Conservation (phyloP, 2,329 filamentous ascomycete genomes). For the Metarhizium anisopliae region DNA sequence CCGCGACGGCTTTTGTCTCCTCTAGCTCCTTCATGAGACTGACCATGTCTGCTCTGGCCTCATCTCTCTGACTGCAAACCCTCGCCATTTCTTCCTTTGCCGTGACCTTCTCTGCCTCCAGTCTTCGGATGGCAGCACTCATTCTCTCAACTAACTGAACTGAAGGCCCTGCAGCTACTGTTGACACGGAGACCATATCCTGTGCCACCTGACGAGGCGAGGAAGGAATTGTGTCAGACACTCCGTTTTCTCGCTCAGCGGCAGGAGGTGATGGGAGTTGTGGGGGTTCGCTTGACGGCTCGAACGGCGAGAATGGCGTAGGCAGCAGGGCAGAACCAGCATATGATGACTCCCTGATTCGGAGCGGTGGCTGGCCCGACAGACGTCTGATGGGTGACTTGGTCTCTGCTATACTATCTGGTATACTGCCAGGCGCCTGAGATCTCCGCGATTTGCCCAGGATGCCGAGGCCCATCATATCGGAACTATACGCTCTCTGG, state of each 20-base stretch:
- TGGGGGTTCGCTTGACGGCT: slow-evolving; percentile 26
- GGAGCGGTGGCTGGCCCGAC: slow-evolving; percentile 36
- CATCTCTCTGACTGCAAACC: slow-evolving; percentile 78
- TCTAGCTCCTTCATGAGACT: slow-evolving; percentile 81
- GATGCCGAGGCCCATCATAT: slow-evolving; percentile 38
- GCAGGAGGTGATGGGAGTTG: slow-evolving; percentile 27
- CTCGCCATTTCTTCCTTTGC: slow-evolving; percentile 78
- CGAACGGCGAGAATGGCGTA: slow-evolving; percentile 40
- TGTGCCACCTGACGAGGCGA: slow-evolving; percentile 64
- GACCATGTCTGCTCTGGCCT: slow-evolving; percentile 87
- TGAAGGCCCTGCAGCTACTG: slow-evolving; percentile 79
- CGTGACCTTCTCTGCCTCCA: slow-evolving; percentile 87
- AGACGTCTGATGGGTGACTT: slow-evolving; percentile 36
- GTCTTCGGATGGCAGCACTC: slow-evolving; percentile 81
- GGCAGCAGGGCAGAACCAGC: slow-evolving; percentile 25
- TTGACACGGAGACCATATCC: slow-evolving; percentile 83
- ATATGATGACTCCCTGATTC: slow-evolving; percentile 30
- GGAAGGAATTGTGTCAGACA: slow-evolving; percentile 35
- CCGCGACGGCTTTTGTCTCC: slow-evolving; percentile 50
- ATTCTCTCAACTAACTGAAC: slow-evolving; percentile 95
- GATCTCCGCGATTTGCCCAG: slow-evolving; percentile 23
- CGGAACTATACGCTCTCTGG: slow-evolving; percentile 45
- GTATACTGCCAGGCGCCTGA: slow-evolving; percentile 40
- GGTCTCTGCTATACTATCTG: slow-evolving; percentile 29
- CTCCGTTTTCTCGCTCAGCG: slow-evolving; percentile 42